Evolutionary conservation across 345 rosid species (phyloP).

Genomic region (Aquilaria sinensis): DNA sequence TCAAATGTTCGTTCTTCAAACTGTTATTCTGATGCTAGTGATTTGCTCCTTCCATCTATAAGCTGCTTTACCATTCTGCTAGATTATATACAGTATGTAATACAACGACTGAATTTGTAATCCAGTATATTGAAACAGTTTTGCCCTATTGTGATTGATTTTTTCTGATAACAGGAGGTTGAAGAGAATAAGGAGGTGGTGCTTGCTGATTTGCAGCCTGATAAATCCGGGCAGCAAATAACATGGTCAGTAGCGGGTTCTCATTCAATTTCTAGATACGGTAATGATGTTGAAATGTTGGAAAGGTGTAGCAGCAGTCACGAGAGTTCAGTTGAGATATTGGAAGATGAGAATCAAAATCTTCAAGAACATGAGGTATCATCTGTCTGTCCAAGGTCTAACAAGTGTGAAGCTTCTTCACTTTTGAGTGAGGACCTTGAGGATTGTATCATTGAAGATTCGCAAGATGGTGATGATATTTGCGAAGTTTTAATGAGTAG

Average conservation of each 20-base stretch:
- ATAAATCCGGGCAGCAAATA: slow-evolving; percentile 12
- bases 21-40: too few species aligned
- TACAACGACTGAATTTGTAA: too few species aligned
- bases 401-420: slow-evolving; percentile 9
- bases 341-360: slow-evolving; percentile 11
- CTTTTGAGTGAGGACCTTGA: slow-evolving; percentile 3
- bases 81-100: too few species aligned
- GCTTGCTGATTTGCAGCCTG: slow-evolving; percentile 20
- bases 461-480: slow-evolving; percentile 10
- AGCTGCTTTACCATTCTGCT: too few species aligned
- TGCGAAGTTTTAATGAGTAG: slow-evolving; percentile 11
- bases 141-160: not conserved
- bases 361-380: slow-evolving; percentile 9
- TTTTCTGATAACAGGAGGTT: slow-evolving; percentile 36
- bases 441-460: slow-evolving; percentile 23
- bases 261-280: slow-evolving; percentile 4
- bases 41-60: too few species aligned
- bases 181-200: slow-evolving; percentile 31
- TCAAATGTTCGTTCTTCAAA: too few species aligned
- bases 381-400: not conserved
- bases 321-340: slow-evolving; percentile 13
- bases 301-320: slow-evolving; percentile 20
- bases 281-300: not conserved
- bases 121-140: too few species aligned
- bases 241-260: slow-evolving; percentile 4